A percentile compares a stretch with the other conserved stretches of the same genome.
These are phyloP conservation scores for Termitomyces sp. DNA, from an alignment of 768 basidiomycete species.

Conservation along the genomic window DNA sequence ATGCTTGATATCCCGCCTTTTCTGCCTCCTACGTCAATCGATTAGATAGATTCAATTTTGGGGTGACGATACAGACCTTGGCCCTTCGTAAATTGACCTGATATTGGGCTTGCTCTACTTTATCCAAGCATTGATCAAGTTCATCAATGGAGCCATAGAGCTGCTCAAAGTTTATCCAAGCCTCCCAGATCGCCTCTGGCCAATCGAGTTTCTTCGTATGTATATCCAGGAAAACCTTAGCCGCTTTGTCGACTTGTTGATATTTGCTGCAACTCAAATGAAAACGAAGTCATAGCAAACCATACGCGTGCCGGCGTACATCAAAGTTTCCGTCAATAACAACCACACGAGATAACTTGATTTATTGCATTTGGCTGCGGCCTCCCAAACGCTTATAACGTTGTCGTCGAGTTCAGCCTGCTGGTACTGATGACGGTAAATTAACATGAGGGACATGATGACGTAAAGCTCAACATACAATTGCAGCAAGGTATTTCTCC, in stretches of 20 bases:
- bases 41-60: not conserved
- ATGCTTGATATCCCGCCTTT: slow-evolving; percentile 47
- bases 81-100: slow-evolving; percentile 59
- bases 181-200: slow-evolving; percentile 93
- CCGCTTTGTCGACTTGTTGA: slow-evolving; percentile 52
- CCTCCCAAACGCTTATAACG: slow-evolving; percentile 59
- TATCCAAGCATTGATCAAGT: slow-evolving; percentile 56
- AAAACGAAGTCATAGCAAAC: not conserved
- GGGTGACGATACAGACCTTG: slow-evolving; percentile 39
- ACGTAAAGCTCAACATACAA: slow-evolving; percentile 45
- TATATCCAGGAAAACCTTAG: slow-evolving; percentile 61
- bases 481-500: slow-evolving; percentile 75
- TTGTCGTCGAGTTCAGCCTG: slow-evolving; percentile 46
- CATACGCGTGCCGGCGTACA: slow-evolving; percentile 39
- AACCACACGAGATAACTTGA: slow-evolving; percentile 74
- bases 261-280: slow-evolving; percentile 35
- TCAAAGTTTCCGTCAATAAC: slow-evolving; percentile 66
- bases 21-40: slow-evolving; percentile 51
- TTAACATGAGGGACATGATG: not conserved
- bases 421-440: slow-evolving; percentile 13
- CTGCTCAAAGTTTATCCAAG: slow-evolving; percentile 86
- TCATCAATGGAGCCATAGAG: slow-evolving; percentile 69
- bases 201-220: slow-evolving; percentile 80
- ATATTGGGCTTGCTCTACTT: slow-evolving; percentile 58
- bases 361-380: slow-evolving; percentile 61